A percentile compares a stretch with the other conserved stretches of the same genome.
These are phyloP conservation scores for Trichoderma gracile DNA, from an alignment of 2,329 filamentous ascomycete species.

Conservation along the genomic window DNA sequence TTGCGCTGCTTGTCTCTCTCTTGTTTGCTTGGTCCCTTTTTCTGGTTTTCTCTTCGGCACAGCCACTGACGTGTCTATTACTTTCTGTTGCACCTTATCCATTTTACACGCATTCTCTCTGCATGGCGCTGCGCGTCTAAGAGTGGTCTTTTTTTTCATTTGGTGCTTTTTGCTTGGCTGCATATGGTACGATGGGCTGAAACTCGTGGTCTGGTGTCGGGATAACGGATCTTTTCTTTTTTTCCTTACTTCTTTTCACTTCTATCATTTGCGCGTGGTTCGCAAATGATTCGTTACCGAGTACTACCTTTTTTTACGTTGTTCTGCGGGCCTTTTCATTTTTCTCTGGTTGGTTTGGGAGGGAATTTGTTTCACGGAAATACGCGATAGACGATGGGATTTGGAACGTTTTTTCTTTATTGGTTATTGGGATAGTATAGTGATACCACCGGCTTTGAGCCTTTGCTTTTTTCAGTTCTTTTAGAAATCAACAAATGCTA, in stretches of 20 bases:
- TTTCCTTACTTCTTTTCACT: neutral
- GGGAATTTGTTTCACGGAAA: neutral
- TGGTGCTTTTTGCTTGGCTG: neutral
- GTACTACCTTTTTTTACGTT: constrained; percentile 25
- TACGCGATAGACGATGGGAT: constrained; percentile 21
- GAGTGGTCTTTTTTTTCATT: neutral
- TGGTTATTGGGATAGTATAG: constrained; percentile 7
- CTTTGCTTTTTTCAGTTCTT: neutral
- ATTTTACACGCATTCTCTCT: neutral
- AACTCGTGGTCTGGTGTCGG: neutral
- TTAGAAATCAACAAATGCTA: constrained; percentile 17
- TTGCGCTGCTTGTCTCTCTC: neutral
- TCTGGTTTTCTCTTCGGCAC: constrained; percentile 5
- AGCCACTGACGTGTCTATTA: constrained; percentile 25
- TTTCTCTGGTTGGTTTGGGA: neutral
- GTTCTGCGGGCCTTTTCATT: neutral
- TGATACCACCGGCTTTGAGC: constrained; percentile 23
- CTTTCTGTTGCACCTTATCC: neutral
- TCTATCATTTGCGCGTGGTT: constrained; percentile 16
- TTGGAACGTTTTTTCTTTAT: neutral
- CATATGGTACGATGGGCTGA: constrained; percentile 17
- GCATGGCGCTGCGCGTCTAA: constrained; percentile 22
- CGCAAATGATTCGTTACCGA: constrained; percentile 24
- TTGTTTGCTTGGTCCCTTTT: neutral
- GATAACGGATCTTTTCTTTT: neutral